Base-by-base conservation (phyloP, 441 rosid species). In the Populus hybrid region DNA sequence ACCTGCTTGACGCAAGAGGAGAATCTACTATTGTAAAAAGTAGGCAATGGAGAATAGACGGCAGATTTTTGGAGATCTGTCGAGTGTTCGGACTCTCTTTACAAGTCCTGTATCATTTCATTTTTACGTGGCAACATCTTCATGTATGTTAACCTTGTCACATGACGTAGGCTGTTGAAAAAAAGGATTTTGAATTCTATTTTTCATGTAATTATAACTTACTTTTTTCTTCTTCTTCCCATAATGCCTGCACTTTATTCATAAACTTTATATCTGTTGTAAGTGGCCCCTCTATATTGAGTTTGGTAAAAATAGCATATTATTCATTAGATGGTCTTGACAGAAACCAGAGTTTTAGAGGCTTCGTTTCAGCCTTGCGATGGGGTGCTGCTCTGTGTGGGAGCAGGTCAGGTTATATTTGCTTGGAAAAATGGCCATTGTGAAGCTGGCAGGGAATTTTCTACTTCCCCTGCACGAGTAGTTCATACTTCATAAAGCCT, bases 111-210 rank as follows among this genome's bases (percentile, higher is more conserved):
- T 81, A 84, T 75, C 78, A 34, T 23, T 79, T 81, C 68, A 81
- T 84, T 81, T 81, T 67, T 78, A 78, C 70, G 74, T 72, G 26
- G 82, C 82, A 59, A 80, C 73, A 35, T 12, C 20, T 30, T 16
- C 21, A 35, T 74, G 32, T 40, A 69, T 75, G 53, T 77, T 35
- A 73, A 68, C 73, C 59, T 53, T 14, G 34, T 18, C n/a, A 67
- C 69, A 40, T 38, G 34, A 70, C 75, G 23, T 68, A 70, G 69
- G 84, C 23, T 59, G 77, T 9, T 46, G 69, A 65, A 42, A 28
- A 72, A 72, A 28, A 26, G 76, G 76, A 34, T 79, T 72, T 81
- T 81, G 74, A 76, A 66, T 30, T 34, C 71, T 57, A 73, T 40
- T 73, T 40, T 81, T 73, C 78, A 70, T 78, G 81, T 81, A 75